phyloP scores from a whole-genome alignment of 306 rosid genomes.

The Medicago arabica region DNA sequence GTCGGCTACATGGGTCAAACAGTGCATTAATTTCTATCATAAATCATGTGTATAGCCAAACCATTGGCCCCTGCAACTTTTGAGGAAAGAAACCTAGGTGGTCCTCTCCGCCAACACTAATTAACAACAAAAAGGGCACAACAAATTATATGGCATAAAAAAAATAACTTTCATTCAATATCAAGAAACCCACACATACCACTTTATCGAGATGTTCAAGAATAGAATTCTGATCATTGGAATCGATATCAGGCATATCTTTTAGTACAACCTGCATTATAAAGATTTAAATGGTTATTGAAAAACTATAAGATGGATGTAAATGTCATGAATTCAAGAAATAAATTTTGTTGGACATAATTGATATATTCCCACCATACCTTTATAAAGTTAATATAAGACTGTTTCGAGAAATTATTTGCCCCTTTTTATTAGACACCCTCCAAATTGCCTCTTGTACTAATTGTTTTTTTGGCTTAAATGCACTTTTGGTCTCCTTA shows the following conservation, averaged over 20 bases:
- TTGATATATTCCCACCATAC: constrained; percentile 18
- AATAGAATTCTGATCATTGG: constrained; percentile 90
- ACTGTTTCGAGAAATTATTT: neutral
- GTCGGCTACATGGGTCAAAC: neutral
- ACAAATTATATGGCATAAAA: constrained; percentile 11
- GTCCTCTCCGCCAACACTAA: constrained; percentile 13
- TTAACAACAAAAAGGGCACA: constrained; percentile 25
- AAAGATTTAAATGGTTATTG: constrained; percentile 43
- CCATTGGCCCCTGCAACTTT: constrained; percentile 17
- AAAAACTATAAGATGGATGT: constrained; percentile 38
- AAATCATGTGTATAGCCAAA: constrained; percentile 9
- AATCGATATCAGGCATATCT: constrained; percentile 85
- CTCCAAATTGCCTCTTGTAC: neutral
- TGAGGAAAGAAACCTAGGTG: constrained; percentile 24
- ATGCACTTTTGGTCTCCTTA: too few relatives aligned
- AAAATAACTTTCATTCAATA: constrained; percentile 5
- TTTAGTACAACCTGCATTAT: constrained; percentile 74
- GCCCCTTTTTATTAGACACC: neutral
- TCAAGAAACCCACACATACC: constrained; percentile 53
- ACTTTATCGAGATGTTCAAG: constrained; percentile 92
- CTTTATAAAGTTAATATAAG: neutral
- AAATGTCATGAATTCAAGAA: constrained; percentile 29
- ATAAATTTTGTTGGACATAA: neutral
- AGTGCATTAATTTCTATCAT: neutral
- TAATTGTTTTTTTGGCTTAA: neutral